Conservation (phyloP, 2,329 filamentous ascomycete genomes). For the Trichoderma sp. region DNA sequence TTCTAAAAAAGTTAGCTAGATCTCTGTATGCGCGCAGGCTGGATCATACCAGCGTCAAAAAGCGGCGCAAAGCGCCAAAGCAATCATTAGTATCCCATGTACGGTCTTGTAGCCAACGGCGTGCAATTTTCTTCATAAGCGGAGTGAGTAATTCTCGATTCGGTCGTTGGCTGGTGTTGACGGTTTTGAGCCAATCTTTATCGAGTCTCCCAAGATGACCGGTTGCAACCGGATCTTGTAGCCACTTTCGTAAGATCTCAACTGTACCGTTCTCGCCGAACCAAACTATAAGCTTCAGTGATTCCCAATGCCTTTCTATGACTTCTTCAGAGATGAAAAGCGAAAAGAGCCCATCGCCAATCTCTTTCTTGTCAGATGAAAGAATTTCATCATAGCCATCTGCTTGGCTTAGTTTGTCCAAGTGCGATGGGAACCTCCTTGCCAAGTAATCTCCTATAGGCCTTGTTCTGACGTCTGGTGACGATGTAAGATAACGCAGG, state of each 20-base stretch:
- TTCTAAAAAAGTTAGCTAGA: neutral
- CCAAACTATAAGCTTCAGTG: neutral
- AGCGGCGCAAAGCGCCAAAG: neutral
- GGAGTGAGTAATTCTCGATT: neutral
- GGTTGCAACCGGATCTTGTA: neutral
- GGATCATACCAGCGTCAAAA: neutral
- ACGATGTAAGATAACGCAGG: neutral
- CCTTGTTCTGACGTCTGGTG: neutral
- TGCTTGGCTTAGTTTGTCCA: neutral
- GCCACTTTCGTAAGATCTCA: neutral
- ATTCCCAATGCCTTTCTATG: slow-evolving; percentile 2
- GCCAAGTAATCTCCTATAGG: neutral
- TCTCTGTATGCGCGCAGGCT: neutral
- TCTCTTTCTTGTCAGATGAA: neutral
- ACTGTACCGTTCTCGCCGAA: neutral
- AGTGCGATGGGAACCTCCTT: neutral
- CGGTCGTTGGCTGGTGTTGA: neutral
- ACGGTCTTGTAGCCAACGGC: neutral
- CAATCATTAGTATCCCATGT: neutral
- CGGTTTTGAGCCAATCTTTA: neutral
- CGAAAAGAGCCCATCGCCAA: neutral
- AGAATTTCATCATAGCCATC: neutral
- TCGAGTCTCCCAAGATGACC: neutral
- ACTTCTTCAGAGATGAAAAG: neutral
- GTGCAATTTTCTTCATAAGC: neutral